Evolutionary conservation across 495 filamentous ascomycete genomes (phyloP), one percentile per base, ranked within the genome.

Genomic region (Aspergillus heteromorphus): DNA sequence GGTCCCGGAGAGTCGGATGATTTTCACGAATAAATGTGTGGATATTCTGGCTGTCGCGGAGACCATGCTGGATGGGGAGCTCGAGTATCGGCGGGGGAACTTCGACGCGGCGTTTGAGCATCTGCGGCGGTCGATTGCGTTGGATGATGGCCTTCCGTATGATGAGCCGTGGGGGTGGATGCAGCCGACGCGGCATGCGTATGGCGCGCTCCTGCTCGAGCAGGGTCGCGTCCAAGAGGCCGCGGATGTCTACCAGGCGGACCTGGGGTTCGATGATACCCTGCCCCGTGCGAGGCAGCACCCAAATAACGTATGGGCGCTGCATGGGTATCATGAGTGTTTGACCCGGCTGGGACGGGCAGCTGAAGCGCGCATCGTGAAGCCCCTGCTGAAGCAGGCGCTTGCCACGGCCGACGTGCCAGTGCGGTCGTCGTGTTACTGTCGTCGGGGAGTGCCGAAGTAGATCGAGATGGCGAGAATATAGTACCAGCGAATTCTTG

Each of bases 91-190:
- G 5, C 68, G 68, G 2, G 79, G 76, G 0, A 79, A 83, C 25
- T 71, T 76, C 36, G 75, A 82, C 0, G 9, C 55, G 6, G 85
- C 83, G 0, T 87, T 86, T 57, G 48, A 59, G 2, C 70, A 80
- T 52, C 71, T 89, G 13, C 72, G 74, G 0, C 51, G 58, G 10
- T 75, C 85, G 0, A 81, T 85, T 18, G 54, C 66, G 4, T 70
- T 77, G 13, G 79, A 83, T 48, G 78, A 83, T 45, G 52, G 55
- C 0, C 71, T 87, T 17, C 77, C 76, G 0, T 87, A 83, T 51
- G 78, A 82, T 49, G 84, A 87, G 62, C 84, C 84, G 1, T 87
- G 83, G 84, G 80, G 80, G 0, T 84, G 80, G 81, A 84, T 85
- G 80, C 81, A 83, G 50, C 81, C 84, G 2, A 80, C 81, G 0